Conservation (phyloP, 139 green algal genomes). For the Ulvella scutata region DNA sequence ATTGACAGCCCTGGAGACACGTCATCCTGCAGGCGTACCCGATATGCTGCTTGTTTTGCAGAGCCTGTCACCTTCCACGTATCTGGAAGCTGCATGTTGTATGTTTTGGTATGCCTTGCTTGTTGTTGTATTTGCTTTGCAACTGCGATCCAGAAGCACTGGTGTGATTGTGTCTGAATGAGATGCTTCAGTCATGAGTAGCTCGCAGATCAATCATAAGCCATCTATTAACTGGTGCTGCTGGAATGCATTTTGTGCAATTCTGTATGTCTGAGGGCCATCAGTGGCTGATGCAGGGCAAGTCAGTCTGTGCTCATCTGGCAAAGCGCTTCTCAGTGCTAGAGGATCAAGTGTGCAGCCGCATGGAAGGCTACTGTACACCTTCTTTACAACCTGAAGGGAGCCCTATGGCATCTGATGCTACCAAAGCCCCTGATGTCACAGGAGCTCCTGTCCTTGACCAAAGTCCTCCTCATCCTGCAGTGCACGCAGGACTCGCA, state of each 20-base stretch:
- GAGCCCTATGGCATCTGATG: no score
- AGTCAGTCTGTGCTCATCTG: slow-evolving; percentile 33
- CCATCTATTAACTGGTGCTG: not conserved
- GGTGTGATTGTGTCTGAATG: not conserved
- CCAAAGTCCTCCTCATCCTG: no score
- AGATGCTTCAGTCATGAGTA: not conserved
- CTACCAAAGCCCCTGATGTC: no score
- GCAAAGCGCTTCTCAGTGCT: slow-evolving; percentile 30
- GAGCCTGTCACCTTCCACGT: not conserved
- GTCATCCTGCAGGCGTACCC: not conserved
- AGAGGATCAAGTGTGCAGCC: no score
- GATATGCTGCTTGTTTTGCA: not conserved
- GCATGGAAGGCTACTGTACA: no score
- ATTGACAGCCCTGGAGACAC: not conserved
- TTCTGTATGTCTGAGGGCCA: no score
- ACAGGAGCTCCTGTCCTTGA: no score
- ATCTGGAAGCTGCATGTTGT: not conserved
- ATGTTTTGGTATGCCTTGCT: no score
- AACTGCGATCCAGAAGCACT: not conserved
- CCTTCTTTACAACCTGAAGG: no score
- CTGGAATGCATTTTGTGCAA: no score
- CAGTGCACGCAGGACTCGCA: no score
- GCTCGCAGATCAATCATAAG: not conserved
- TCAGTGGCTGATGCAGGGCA: slow-evolving; percentile 23
- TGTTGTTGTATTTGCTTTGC: not conserved